Evolutionary conservation across 208 protist species (phyloP).

Genomic region (Herpetomonas tarakana): DNA sequence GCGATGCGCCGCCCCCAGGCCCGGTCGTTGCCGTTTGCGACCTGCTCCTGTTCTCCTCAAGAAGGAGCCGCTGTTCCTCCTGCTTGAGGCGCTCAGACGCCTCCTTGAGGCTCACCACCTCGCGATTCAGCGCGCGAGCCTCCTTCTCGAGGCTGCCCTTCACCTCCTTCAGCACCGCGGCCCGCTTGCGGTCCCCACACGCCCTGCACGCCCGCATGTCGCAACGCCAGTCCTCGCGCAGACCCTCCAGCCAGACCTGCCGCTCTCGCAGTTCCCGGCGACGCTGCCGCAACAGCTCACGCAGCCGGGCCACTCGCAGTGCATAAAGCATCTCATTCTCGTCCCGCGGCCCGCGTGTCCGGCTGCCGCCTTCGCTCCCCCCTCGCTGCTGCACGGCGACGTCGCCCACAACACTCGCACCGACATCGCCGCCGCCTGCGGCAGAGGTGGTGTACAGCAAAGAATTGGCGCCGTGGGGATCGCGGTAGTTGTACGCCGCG

Average conservation of each 20-base stretch:
- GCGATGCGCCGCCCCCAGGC: not conserved
- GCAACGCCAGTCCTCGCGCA: slow-evolving; percentile 55
- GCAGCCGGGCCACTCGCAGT: slow-evolving; percentile 10
- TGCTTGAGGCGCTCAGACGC: slow-evolving; percentile 29
- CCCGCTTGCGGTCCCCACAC: slow-evolving; percentile 23
- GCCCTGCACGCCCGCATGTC: slow-evolving; percentile 48
- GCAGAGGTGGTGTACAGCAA: too few relatives aligned
- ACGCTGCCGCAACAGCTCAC: slow-evolving; percentile 18
- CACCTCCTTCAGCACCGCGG: slow-evolving; percentile 31
- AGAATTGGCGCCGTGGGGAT: too few relatives aligned
- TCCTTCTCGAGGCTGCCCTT: slow-evolving; percentile 49
- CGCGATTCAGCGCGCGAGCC: slow-evolving; percentile 53
- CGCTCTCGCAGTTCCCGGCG: slow-evolving; percentile 25
- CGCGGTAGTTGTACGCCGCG: too few relatives aligned
- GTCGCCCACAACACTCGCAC: not conserved
- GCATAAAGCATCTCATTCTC: slow-evolving; percentile 7
- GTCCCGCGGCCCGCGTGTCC: too few relatives aligned
- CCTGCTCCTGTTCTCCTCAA: not conserved
- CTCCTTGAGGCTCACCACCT: slow-evolving; percentile 39
- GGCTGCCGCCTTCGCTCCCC: too few relatives aligned
- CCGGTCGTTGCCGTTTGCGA: not conserved
- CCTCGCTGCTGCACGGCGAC: too few relatives aligned
- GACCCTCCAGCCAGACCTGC: slow-evolving; percentile 21
- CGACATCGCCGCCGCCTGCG: too few relatives aligned
- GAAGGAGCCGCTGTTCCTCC: slow-evolving; percentile 22